Evolutionary conservation across 768 basidiomycete genomes (phyloP).

Genomic region (Trametes villosa): DNA sequence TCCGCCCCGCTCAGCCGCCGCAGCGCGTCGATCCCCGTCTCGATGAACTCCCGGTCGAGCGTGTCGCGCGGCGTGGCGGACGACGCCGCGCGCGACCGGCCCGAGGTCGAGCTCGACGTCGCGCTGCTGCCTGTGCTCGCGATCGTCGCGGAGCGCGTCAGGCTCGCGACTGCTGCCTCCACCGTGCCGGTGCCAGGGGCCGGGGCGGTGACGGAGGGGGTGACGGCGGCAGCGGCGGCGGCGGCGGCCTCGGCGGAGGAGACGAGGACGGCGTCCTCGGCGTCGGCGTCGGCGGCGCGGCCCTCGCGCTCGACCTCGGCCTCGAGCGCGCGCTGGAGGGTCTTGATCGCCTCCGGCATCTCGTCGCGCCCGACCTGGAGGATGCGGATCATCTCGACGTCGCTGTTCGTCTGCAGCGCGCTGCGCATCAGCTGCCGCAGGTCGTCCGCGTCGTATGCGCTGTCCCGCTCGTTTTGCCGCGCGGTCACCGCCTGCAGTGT

Average conservation of each 20-base stretch:
- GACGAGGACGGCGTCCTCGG: conserved; percentile 10
- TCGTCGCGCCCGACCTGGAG: conserved; percentile 67
- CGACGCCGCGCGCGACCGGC: not conserved
- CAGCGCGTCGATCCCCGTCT: conserved; percentile 73
- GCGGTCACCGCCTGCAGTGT: conserved; percentile 33
- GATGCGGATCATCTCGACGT: conserved; percentile 64
- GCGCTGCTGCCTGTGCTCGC: conserved; percentile 5
- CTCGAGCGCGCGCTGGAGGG: conserved; percentile 72
- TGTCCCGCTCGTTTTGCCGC: conserved; percentile 52
- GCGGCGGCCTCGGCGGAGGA: not conserved
- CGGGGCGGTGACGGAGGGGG: too few species aligned
- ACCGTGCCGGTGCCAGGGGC: too few species aligned
- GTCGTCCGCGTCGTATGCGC: conserved; percentile 55
- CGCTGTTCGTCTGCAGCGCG: conserved; percentile 60
- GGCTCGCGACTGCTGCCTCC: not conserved
- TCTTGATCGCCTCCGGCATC: conserved; percentile 82
- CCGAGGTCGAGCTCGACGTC: conserved; percentile 7
- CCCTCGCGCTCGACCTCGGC: conserved; percentile 39
- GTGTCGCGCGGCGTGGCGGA: conserved; percentile 44
- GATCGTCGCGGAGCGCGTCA: conserved; percentile 15
- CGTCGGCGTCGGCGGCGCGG: conserved; percentile 16
- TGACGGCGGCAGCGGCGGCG: not conserved
- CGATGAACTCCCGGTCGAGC: conserved; percentile 71
- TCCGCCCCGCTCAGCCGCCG: conserved; percentile 54
- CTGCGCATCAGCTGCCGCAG: conserved; percentile 61